Evolutionary conservation across 768 basidiomycete species (phyloP).

Genomic region (Dendrothele bispora): DNA sequence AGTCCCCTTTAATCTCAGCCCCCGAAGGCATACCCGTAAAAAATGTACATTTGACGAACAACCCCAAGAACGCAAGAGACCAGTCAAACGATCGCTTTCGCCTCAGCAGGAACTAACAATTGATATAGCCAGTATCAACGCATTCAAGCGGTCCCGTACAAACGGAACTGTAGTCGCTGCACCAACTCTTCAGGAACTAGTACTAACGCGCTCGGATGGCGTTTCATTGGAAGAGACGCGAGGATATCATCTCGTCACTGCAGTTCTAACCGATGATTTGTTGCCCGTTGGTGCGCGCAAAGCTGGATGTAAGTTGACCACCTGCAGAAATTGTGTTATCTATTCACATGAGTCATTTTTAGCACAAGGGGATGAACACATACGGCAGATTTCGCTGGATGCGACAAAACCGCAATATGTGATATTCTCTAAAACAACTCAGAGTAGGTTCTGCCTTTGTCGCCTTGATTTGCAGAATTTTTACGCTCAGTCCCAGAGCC

Average conservation of each 20-base stretch:
- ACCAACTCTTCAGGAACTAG: not conserved
- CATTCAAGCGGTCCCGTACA: not conserved
- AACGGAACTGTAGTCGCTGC: not conserved
- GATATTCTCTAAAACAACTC: constrained; percentile 17
- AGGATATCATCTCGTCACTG: constrained; percentile 3
- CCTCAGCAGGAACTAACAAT: constrained; percentile 8
- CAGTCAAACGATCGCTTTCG: constrained; percentile 3
- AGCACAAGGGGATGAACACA: constrained; percentile 17
- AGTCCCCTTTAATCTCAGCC: not conserved
- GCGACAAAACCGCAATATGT: constrained; percentile 19
- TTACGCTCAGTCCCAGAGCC: not conserved
- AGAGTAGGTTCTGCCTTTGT: no score
- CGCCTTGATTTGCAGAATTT: not conserved
- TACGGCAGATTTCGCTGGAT: constrained; percentile 19
- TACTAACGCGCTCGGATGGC: not conserved
- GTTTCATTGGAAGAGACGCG: constrained; percentile 4
- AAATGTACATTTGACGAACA: constrained; percentile 19
- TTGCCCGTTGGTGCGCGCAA: constrained; percentile 6
- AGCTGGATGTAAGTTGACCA: constrained; percentile 9
- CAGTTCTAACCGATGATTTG: constrained; percentile 5
- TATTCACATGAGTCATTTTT: constrained; percentile 11
- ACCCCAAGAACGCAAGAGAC: constrained; percentile 19
- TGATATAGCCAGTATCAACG: constrained; percentile 1
- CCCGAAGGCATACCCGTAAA: constrained; percentile 17
- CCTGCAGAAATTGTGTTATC: constrained; percentile 10